Evolutionary conservation across 2,329 filamentous ascomycete genomes (phyloP).

Genomic region (Scytalidium lignicola): DNA sequence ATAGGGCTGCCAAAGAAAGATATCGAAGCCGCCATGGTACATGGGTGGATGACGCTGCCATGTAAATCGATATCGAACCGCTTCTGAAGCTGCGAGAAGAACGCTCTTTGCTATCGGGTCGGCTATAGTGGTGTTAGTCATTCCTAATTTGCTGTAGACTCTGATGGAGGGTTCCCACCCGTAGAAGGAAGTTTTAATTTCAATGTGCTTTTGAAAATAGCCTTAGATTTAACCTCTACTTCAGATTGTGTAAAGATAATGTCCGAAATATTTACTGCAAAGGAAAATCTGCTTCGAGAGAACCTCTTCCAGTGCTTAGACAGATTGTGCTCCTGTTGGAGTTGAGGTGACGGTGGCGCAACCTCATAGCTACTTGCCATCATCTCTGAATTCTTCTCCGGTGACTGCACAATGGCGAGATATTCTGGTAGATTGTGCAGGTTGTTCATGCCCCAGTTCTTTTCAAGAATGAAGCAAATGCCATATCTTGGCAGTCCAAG

Average conservation of each 20-base stretch:
- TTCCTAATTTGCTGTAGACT: not conserved
- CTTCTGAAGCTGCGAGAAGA: not conserved
- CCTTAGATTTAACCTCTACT: not conserved
- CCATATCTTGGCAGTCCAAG: not conserved
- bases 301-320: not conserved
- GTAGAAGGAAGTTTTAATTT: not conserved
- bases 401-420: not conserved
- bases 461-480: not conserved
- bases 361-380: not conserved
- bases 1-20: slow-evolving; percentile 7
- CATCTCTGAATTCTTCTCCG: not conserved
- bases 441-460: not conserved
- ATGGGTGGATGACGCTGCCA: slow-evolving; percentile 9
- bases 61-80: slow-evolving; percentile 4
- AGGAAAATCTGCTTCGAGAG: not conserved
- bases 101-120: not conserved
- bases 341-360: not conserved
- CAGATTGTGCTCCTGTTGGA: not conserved
- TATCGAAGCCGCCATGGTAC: slow-evolving; percentile 6
- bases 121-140: not conserved
- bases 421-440: not conserved
- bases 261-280: not conserved
- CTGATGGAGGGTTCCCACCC: not conserved
- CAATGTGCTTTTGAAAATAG: not conserved
- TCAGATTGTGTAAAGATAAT: not conserved